Percentiles rank a stretch among this genome's conserved stretches.
Evolutionary conservation across 2,329 filamentous ascomycete species (phyloP).

Genomic region (Cyphellophora europaea): DNA sequence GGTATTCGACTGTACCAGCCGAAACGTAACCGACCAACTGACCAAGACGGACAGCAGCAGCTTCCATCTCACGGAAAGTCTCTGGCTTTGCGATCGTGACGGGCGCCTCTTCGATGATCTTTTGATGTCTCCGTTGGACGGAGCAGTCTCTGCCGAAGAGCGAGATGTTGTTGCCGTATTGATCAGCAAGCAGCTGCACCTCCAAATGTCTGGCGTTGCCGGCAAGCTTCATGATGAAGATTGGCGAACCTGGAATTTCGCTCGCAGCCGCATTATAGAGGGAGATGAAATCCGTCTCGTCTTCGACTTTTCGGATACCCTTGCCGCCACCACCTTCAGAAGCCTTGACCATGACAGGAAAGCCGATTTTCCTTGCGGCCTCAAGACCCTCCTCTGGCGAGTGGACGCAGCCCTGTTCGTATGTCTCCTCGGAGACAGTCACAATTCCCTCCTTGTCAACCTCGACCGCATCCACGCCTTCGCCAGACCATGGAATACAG

Average conservation of each 20-base stretch:
- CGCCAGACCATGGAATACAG: conserved; percentile 99
- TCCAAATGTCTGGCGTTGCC: conserved; percentile 94
- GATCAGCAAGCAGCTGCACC: conserved; percentile 92
- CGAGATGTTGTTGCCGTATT: conserved; percentile 99
- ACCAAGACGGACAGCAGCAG: conserved; percentile 87
- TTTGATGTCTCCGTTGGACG: conserved; percentile 95
- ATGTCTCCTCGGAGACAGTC: conserved; percentile 76
- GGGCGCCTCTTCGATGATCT: conserved; percentile 98
- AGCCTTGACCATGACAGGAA: conserved; percentile 99
- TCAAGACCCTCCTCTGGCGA: conserved; percentile 82
- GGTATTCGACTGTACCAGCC: conserved; percentile 95
- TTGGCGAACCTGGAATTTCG: conserved; percentile 96
- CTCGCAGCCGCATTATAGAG: conserved; percentile 93
- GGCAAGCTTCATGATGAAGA: conserved; percentile 99
- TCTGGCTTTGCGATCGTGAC: conserved; percentile 86
- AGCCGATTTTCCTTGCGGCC: conserved; percentile 83
- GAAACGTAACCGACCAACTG: conserved; percentile 96
- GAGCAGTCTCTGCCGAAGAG: conserved; percentile 98
- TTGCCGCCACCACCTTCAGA: conserved; percentile 98
- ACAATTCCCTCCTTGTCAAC: conserved; percentile 80
- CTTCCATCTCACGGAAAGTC: conserved; percentile 95
- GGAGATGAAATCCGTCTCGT: conserved; percentile 72
- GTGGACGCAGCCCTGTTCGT: conserved; percentile 82
- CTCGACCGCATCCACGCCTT: conserved; percentile 72
- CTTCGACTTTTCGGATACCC: conserved; percentile 91